Base-by-base conservation (phyloP, 257 asterid genomes). In the Rhazya stricta region DNA sequence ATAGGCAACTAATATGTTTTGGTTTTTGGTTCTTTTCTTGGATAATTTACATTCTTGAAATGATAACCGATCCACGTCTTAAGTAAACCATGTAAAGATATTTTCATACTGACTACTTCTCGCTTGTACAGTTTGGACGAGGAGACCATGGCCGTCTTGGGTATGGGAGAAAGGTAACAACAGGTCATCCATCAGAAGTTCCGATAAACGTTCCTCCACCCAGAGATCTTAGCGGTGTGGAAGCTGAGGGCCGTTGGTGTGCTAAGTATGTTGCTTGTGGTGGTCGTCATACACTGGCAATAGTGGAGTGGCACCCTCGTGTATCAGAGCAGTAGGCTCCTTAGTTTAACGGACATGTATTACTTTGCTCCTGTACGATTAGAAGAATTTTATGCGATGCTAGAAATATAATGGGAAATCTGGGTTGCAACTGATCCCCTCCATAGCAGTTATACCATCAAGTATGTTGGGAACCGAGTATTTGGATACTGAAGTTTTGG, bases 121-220 rank as follows among this genome's bases (percentile, higher is more conserved):
- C 73, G 34, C n/a, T 51, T 78, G 79, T 76, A 75, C 96, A 95
- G 98, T 92, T 91, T 61, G 99, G 99, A 27, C 85, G 99, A 77
- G 99, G 99, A 43, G 99, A 95, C 84, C 99, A 95, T 67, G 99
- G 99, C n/a, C 96, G 99, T 51, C 82, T 95, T 71, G 99, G 98
- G 45, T 95, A 95, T 56, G 99, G 99, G 69, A 86, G 93, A 72
- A 95, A 95, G 84, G 80, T 82, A 81, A 95, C 98, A 0, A 95
- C 98, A 0, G 99, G 99, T 37, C 96, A 89, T 85, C 97, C 99
- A 0, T 93, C 91, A 1, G 91, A 95, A 81, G 99, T 92, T 62
- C 98, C 99, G 39, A 83, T 89, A 83, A 75, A 87, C 84, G 80
- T 88, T 60, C 88, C 89, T 29, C 88, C 96, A 58, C 97, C 91